Base-by-base conservation (phyloP, 768 basidiomycete genomes). In the Naganishia vishniacii region DNA sequence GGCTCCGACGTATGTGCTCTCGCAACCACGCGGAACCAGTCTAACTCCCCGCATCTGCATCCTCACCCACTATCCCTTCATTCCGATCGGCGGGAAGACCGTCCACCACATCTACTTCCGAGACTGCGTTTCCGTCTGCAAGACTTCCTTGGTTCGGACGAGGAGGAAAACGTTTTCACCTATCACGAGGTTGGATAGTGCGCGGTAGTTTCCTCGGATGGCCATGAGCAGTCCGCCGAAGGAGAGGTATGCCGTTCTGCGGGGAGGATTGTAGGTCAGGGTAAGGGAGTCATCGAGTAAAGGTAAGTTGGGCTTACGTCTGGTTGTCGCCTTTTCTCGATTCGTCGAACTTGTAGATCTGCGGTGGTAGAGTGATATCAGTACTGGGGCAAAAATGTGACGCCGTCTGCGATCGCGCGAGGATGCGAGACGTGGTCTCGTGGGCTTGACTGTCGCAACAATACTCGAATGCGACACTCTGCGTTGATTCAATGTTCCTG, bases 331-430 rank as follows among this genome's bases (percentile, higher is more conserved):
- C 82, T 15, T 84, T 84, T 65, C 85, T 87, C 16, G 76, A 76
- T 42, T 88, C 86, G 74, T 99, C 94, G 75, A 94, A 95, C 76
- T 92, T 92, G 82, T 99, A 99, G 49, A 97, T 89, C 91, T 94
- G 67, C 8, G 65, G 47, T 47, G 53, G 68, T 42, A 8, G 29
- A 25, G 20, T n/a, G 28, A 28, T 44, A 12, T 62, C 11, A 37
- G 29, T 8, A 18, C 20, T 13, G 23, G 32, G 5, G 5, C 9
- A 34, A 40, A 3, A 16, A 25, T 13, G 3, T 4, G 11, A 25
- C 23, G n/a, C 1, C 29, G 45, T 23, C 4, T 20, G 29, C 11
- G n/a, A n/a, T n/a, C n/a, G n/a, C n/a, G n/a, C 18, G 48, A 42
- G 48, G 45, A 20, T 18, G 8, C 18, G 29, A 59, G 23, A n/a